Base-by-base conservation (phyloP, 2,329 filamentous ascomycete genomes). In the Beauveria rudraprayagi region DNA sequence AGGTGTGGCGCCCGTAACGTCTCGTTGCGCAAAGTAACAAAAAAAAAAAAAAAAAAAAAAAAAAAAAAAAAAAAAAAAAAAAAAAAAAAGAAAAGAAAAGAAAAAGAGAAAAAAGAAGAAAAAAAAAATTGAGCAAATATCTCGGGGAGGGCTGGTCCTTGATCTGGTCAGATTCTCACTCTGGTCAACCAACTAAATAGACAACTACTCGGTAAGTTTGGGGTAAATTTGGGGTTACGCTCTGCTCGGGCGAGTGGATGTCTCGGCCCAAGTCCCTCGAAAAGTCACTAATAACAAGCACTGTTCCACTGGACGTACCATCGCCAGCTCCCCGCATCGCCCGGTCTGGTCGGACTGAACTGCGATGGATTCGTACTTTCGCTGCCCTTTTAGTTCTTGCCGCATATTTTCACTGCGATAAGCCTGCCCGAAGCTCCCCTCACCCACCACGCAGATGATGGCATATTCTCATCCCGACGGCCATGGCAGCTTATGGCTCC, bases 241-340 rank as follows among this genome's bases (percentile, higher is more conserved):
- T 52, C 47, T 56, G 28, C 54, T 62, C 61, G 61, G 61, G 26
- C 61, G 56, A 62, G 61, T 59, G 61, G 61, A 62, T 62, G 61
- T 62, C 41, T 62, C 48, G 47, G 60, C 53, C 26, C 30, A 41
- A 61, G 46, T 48, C 56, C 37, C 37, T 52, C 30, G 37, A 37
- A 7, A 43, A 16, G 47, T n/a, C 40, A 51, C 51, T 14, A 55
- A 44, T 14, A 55, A 44, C 43, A 55, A 41, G 1, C 56, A 34
- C 43, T 47, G 56, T 59, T 59, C 56, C 56, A 59, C 47, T 26
- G 34, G 46, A 44, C n/a, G 47, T 59, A 59, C 47, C 56, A 59
- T 59, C 56, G 14, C 47, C 24, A 19, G 56, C 34, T 28, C 50
- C 30, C 30, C 11, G 16, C 26, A 7, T 28, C 11, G 37, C 19